Percentiles rank a stretch among this genome's conserved stretches.
Conservation (phyloP, 2,329 filamentous ascomycete genomes). For the Ophiostoma quercus region DNA sequence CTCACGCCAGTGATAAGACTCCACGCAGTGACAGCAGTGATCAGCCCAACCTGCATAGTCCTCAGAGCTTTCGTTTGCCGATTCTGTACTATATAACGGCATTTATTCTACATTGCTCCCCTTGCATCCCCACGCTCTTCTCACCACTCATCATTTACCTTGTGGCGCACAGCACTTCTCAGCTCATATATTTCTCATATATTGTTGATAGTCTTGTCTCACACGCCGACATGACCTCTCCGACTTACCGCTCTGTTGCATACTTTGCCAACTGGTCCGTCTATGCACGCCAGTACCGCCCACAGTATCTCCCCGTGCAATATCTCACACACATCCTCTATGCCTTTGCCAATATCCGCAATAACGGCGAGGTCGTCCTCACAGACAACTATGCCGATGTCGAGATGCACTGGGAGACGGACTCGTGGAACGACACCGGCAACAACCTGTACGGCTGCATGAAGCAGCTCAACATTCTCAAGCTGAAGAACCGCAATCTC, state of each 20-base stretch:
- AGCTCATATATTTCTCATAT: background rate
- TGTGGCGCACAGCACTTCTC: background rate
- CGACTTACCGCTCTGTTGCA: slow-evolving; percentile 59
- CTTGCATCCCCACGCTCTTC: background rate
- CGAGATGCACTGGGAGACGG: slow-evolving; percentile 68
- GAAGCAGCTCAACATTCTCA: slow-evolving; percentile 82
- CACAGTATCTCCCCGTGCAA: slow-evolving; percentile 73
- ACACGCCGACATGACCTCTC: slow-evolving; percentile 15
- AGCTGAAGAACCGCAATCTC: slow-evolving; percentile 72
- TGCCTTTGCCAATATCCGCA: slow-evolving; percentile 80
- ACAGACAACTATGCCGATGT: slow-evolving; percentile 61
- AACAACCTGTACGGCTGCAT: slow-evolving; percentile 83
- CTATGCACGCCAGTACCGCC: slow-evolving; percentile 78
- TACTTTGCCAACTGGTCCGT: slow-evolving; percentile 83
- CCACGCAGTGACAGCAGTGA: background rate
- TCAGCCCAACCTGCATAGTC: background rate
- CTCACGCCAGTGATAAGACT: background rate
- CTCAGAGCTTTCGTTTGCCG: background rate
- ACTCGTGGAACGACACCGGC: slow-evolving; percentile 65
- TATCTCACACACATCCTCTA: slow-evolving; percentile 88
- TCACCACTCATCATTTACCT: background rate
- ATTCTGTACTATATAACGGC: background rate
- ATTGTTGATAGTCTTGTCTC: background rate
- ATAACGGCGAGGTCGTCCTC: slow-evolving; percentile 69
- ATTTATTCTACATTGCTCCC: background rate